phyloP scores from a whole-genome alignment of 1,284 basidiomycete species.

The Pascua sp. region DNA sequence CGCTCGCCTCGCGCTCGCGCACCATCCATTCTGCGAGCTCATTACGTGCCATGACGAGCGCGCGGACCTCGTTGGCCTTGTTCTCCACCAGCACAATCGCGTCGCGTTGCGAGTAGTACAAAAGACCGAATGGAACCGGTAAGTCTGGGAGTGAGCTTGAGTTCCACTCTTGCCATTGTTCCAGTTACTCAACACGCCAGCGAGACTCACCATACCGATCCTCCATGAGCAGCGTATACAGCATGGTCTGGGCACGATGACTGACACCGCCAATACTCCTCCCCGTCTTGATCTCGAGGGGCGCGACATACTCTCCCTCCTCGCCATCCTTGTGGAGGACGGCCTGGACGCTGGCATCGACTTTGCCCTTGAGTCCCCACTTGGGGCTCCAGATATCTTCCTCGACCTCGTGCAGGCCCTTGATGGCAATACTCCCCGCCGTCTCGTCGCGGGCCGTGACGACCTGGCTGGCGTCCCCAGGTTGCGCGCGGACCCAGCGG shows the following conservation, averaged over 20 bases:
- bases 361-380: conserved; percentile 91
- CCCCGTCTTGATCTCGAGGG: conserved; percentile 97
- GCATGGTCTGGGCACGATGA: conserved; percentile 95
- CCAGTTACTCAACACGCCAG: no score
- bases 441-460: conserved; percentile 26
- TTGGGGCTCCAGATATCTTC: conserved; percentile 97
- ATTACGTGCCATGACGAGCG: conserved; percentile 76
- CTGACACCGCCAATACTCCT: conserved; percentile 72
- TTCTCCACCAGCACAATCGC: conserved; percentile 78
- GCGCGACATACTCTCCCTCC: conserved; percentile 47
- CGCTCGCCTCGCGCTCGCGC: conserved; percentile 5
- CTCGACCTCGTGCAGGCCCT: conserved; percentile 77
- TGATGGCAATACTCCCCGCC: conserved; percentile 59
- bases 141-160: conserved; percentile 22
- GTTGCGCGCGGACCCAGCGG: conserved; percentile 39
- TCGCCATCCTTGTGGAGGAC: conserved; percentile 52
- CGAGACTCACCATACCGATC: conserved; percentile 70
- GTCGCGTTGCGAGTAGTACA: conserved; percentile 91
- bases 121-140: conserved; percentile 62
- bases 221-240: conserved; percentile 87
- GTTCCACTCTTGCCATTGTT: no score
- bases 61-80: conserved; percentile 75
- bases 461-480: neutral
- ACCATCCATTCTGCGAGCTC: conserved; percentile 73
- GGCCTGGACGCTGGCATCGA: conserved; percentile 83